Conservation (phyloP, 306 rosid genomes). For the Vicia sativa region DNA sequence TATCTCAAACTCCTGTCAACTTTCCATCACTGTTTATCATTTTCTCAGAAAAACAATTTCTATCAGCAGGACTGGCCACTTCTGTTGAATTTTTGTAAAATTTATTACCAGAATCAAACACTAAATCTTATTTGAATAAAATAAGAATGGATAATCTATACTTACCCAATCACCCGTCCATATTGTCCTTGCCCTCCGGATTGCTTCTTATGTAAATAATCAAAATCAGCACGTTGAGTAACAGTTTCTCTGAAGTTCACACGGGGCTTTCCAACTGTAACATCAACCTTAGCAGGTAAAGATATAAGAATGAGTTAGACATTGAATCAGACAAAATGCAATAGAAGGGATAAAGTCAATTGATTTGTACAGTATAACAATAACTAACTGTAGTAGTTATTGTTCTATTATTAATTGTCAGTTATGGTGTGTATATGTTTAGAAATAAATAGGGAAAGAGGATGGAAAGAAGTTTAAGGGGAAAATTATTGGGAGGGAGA, state of each 20-base stretch:
- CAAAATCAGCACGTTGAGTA: no score
- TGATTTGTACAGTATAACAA: no score
- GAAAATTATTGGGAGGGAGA: not conserved
- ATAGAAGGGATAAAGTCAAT: not conserved
- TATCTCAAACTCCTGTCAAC: not conserved
- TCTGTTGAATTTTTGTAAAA: not conserved
- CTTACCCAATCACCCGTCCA: slow-evolving; percentile 98
- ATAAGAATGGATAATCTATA: not conserved
- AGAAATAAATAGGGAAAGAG: not conserved
- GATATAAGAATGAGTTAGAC: slow-evolving; percentile 3
- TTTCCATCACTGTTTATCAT: not conserved
- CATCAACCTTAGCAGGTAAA: slow-evolving; percentile 13
- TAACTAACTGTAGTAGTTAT: not conserved
- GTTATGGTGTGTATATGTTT: not conserved
- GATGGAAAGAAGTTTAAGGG: not conserved
- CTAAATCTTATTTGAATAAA: slow-evolving; percentile 10
- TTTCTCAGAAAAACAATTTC: not conserved
- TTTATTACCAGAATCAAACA: not conserved
- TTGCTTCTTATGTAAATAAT: no score
- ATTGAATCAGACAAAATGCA: not conserved
- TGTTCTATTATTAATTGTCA: not conserved
- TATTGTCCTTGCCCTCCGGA: slow-evolving; percentile 68
- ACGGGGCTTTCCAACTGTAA: slow-evolving; percentile 21
- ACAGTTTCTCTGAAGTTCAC: no score
- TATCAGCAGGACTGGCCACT: not conserved